Base-by-base conservation (phyloP, 1,284 basidiomycete species). In the Ustilago shanxiensis region DNA sequence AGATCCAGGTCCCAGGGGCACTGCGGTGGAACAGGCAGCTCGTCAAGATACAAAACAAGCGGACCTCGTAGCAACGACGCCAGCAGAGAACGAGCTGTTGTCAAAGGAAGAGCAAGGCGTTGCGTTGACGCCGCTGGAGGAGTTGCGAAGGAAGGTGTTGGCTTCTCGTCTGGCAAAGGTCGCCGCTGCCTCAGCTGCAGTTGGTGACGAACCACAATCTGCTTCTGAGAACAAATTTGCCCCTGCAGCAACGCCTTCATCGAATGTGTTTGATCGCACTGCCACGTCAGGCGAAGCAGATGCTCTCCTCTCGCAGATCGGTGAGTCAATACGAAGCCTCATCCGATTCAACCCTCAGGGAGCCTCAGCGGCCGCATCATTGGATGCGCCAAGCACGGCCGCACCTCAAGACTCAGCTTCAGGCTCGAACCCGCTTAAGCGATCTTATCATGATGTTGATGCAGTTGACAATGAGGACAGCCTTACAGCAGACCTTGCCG, bases 371-470 rank as follows among this genome's bases (percentile, higher is more conserved):
- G 20, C 41, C 11, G 9, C 31, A 24, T 31, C 29, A 22, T 49
- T 2, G 28, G 57, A 47, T 14, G n/a, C 24, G 26, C 31, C 45
- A 16, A 20, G 10, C 10, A 37, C 39, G 3, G 47, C 31, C 1
- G 4, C 39, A 29, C 6, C 62, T 2, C 18, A 45, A n/a, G 37
- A 64, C 5, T 22, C 62, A 39, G 50, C 41, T 16, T n/a, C n/a
- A n/a, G n/a, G n/a, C n/a, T n/a, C n/a, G n/a, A n/a, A n/a, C n/a
- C 52, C 1, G 29, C 59, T 5, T 60, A 77, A 77, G 63, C 66
- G 74, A 41, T 10, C 66, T 0, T 77, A 77, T 26, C 69, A 60
- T 5, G 74, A 77, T 22, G 60, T 77, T 1, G 74, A 77, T 24
- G 69, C 69, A 5, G 66, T 69, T 13, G 63, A 68, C 33, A 24